These are phyloP conservation scores for Debaryomyces maramus DNA, from an alignment of 805 yeast species.

Conservation along the genomic window DNA sequence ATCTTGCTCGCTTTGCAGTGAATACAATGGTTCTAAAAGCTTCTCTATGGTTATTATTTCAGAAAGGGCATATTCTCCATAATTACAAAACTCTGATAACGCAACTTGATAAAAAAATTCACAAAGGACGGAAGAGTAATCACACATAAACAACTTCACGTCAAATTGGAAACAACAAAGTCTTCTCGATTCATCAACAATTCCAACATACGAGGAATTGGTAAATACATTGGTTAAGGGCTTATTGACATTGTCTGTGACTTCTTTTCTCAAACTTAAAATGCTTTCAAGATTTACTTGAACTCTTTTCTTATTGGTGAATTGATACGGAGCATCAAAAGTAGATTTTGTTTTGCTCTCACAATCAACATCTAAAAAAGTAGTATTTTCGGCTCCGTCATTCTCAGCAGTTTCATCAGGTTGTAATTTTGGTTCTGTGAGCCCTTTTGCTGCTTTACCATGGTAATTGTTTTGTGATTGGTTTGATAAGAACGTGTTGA, in stretches of 20 bases:
- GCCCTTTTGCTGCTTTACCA: neutral
- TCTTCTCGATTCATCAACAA: conserved; percentile 70
- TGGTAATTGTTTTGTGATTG: conserved; percentile 5
- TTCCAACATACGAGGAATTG: conserved; percentile 73
- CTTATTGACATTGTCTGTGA: conserved; percentile 47
- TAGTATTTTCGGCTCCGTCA: neutral
- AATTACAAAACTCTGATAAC: conserved; percentile 75
- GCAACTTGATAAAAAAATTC: conserved; percentile 83
- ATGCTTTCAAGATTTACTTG: conserved; percentile 60
- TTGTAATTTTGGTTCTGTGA: neutral
- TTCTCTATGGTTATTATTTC: conserved; percentile 25
- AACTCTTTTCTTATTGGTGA: conserved; percentile 20
- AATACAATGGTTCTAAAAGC: conserved; percentile 39
- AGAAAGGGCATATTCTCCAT: conserved; percentile 49
- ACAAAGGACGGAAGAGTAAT: conserved; percentile 66
- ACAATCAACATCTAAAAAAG: neutral
- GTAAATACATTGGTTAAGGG: conserved; percentile 67
- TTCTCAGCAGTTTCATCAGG: neutral
- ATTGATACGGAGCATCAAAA: neutral
- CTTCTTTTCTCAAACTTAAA: conserved; percentile 50
- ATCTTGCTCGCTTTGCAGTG: conserved; percentile 10
- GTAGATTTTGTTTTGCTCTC: neutral
- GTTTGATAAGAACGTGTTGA: conserved; percentile 8
- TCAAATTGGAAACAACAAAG: conserved; percentile 84
- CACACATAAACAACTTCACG: conserved; percentile 72